A percentile compares a stretch with the other conserved stretches of the same genome.
Evolutionary conservation across 2,329 filamentous ascomycete genomes (phyloP).

Genomic region (Ramularia endophylla): DNA sequence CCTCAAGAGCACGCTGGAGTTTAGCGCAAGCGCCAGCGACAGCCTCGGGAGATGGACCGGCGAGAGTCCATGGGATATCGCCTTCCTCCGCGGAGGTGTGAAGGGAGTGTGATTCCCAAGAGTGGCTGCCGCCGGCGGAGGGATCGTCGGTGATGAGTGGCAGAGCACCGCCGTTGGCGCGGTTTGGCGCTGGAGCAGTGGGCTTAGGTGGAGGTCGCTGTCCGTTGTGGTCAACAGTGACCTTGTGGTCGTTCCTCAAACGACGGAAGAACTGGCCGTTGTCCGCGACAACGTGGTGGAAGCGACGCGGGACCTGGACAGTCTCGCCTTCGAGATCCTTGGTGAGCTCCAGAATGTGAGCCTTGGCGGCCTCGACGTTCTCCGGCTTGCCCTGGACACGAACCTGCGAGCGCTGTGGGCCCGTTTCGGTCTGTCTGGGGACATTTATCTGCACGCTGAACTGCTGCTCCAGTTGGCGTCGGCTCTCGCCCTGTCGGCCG

Average conservation of each 20-base stretch:
- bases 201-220: conserved; percentile 69
- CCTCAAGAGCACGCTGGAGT: conserved; percentile 66
- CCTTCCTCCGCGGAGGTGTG: conserved; percentile 59
- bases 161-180: conserved; percentile 54
- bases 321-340: conserved; percentile 88
- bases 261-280: conserved; percentile 91
- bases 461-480: conserved; percentile 76
- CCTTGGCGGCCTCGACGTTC: conserved; percentile 79
- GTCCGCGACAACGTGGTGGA: conserved; percentile 81
- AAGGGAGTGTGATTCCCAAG: conserved; percentile 77
- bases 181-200: conserved; percentile 39
- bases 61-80: conserved; percentile 80
- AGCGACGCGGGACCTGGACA: conserved; percentile 70
- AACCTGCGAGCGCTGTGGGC: conserved; percentile 73
- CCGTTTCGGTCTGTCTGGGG: conserved; percentile 64
- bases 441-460: conserved; percentile 87
- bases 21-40: conserved; percentile 73
- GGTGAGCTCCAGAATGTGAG: conserved; percentile 70
- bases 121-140: conserved; percentile 57
- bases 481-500: conserved; percentile 81
- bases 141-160: conserved; percentile 89
- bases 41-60: conserved; percentile 64
- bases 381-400: conserved; percentile 75
- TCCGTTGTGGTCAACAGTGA: conserved; percentile 87
- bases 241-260: conserved; percentile 76